Percentiles rank a stretch among this genome's conserved stretches.
phyloP scores from a whole-genome alignment of 768 basidiomycete species.

The Stropharia rugosoannulata region DNA sequence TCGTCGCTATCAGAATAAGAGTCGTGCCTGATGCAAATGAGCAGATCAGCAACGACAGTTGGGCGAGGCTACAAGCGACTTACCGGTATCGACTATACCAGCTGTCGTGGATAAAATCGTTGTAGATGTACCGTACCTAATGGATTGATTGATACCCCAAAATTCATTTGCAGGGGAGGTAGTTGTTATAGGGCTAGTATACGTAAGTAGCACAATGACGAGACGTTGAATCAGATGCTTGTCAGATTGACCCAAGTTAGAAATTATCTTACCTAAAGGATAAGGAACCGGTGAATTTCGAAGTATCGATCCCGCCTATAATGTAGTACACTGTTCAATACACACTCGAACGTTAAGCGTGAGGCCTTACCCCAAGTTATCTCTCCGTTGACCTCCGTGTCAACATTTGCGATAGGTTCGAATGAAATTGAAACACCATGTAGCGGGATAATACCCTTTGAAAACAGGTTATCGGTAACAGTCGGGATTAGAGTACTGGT shows the following conservation, averaged over 20 bases:
- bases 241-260: neutral
- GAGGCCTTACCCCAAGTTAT: constrained; percentile 39
- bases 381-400: constrained; percentile 40
- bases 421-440: constrained; percentile 50
- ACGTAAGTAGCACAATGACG: neutral
- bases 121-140: constrained; percentile 41
- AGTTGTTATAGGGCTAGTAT: constrained; percentile 46
- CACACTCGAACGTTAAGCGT: too few species aligned
- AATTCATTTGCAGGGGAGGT: constrained; percentile 42
- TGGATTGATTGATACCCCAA: constrained; percentile 60
- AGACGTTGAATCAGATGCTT: neutral
- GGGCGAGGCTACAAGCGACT: too few species aligned
- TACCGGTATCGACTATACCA: constrained; percentile 60
- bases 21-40: constrained; percentile 37
- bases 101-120: constrained; percentile 42
- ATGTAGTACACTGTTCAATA: neutral
- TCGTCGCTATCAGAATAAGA: constrained; percentile 44
- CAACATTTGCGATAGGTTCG: constrained; percentile 36
- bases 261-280: constrained; percentile 3
- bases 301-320: constrained; percentile 36
- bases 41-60: neutral
- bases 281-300: constrained; percentile 24
- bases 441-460: constrained; percentile 33
- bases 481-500: constrained; percentile 39
- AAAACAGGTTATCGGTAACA: constrained; percentile 53